A percentile compares a stretch with the other conserved stretches of the same genome.
Evolutionary conservation across 306 rosid species (phyloP).

Genomic region (Pyrus betulifolia): DNA sequence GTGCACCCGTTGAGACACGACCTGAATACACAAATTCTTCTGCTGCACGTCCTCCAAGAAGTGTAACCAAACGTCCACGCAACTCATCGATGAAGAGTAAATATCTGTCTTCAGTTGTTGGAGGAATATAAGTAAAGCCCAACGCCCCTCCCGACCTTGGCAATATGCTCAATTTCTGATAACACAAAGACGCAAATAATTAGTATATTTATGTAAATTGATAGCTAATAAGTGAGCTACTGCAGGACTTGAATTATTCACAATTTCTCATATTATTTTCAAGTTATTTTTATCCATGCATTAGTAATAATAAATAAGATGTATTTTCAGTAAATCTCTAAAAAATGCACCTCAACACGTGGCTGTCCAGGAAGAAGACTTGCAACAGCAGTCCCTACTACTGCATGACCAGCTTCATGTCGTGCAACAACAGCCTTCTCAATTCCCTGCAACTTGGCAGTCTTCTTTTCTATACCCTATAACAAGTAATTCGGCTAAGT

Average conservation of each 20-base stretch:
- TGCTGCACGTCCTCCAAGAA: conserved; percentile 99
- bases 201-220: background rate
- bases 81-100: conserved; percentile 94
- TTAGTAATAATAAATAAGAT: background rate
- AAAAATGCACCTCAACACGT: conserved; percentile 74
- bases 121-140: conserved; percentile 93
- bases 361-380: conserved; percentile 92
- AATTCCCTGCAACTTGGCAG: conserved; percentile 78
- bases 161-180: conserved; percentile 91
- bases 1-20: conserved; percentile 94
- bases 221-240: background rate
- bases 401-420: conserved; percentile 99
- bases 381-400: conserved; percentile 96
- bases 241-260: background rate
- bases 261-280: background rate
- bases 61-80: conserved; percentile 90
- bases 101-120: conserved; percentile 88
- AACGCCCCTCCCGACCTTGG: conserved; percentile 97
- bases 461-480: conserved; percentile 98
- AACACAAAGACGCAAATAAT: conserved; percentile 13
- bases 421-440: conserved; percentile 98
- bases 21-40: conserved; percentile 94
- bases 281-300: background rate
- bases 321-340: background rate
- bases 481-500: conserved; percentile 26